Conservation (phyloP, 1,139 yeast genomes). For the Geotrichum aggregatum region DNA sequence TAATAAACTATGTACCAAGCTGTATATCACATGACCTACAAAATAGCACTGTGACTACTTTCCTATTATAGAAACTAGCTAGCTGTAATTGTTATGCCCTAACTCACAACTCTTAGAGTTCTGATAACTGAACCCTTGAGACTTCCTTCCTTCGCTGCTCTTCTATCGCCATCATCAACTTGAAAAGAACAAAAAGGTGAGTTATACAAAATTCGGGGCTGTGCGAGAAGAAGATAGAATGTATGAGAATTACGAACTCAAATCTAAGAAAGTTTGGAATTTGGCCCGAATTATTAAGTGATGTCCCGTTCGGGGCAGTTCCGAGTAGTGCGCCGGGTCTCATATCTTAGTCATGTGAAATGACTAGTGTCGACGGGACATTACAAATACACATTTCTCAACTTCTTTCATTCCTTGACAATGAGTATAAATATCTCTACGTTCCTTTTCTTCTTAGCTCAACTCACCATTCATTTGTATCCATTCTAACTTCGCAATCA, state of each 20-base stretch:
- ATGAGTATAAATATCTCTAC: conserved; percentile 1
- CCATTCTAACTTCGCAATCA: neutral
- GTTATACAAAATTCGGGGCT: neutral
- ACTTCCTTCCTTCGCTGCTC: neutral
- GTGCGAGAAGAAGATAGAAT: neutral
- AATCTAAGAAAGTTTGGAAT: too few species aligned
- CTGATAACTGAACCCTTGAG: neutral
- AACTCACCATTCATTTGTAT: neutral
- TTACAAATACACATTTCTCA: conserved; percentile 11
- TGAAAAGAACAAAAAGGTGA: neutral
- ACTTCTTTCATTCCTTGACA: too few species aligned
- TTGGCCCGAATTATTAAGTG: neutral
- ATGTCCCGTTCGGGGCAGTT: neutral
- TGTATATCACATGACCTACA: neutral
- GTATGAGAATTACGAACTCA: neutral
- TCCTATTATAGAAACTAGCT: neutral
- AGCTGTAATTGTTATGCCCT: neutral
- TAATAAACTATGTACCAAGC: too few species aligned
- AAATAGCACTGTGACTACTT: neutral
- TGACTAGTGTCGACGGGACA: conserved; percentile 2
- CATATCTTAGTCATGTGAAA: neutral
- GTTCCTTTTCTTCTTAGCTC: neutral
- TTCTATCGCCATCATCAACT: neutral
- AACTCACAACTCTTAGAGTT: neutral
- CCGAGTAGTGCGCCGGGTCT: too few species aligned